phyloP scores from a whole-genome alignment of 768 basidiomycete species.

The Mrakia blollopis region DNA sequence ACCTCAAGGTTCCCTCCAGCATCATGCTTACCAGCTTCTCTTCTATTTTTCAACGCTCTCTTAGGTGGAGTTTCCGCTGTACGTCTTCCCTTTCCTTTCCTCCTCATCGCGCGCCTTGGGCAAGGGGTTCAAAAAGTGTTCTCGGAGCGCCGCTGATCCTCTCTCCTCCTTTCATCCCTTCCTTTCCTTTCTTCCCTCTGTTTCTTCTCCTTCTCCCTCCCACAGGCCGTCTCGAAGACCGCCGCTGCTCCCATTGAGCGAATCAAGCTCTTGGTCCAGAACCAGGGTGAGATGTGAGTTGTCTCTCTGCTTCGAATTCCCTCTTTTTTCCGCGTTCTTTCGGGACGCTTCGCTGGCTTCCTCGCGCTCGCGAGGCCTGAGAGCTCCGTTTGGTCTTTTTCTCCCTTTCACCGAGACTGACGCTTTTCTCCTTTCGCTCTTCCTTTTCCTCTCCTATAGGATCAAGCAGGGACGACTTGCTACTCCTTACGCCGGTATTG shows the following conservation, averaged over 20 bases:
- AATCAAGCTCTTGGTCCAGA: constrained; percentile 96
- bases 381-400: not conserved
- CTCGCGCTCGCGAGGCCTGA: too few species aligned
- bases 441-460: constrained; percentile 48
- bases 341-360: too few species aligned
- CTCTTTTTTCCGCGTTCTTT: not conserved
- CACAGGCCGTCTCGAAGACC: constrained; percentile 86
- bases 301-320: not conserved
- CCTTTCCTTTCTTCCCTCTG: not conserved
- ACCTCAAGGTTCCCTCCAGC: not conserved
- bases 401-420: not conserved
- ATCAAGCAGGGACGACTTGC: constrained; percentile 99
- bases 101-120: not conserved
- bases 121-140: not conserved
- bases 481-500: constrained; percentile 91
- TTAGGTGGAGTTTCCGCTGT: constrained; percentile 51
- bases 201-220: not conserved
- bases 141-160: constrained; percentile 11
- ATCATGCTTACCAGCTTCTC: not conserved
- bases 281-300: constrained; percentile 93
- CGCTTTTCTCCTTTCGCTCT: constrained; percentile 5
- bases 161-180: not conserved
- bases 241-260: constrained; percentile 99
- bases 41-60: constrained; percentile 5
- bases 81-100: not conserved